Conservation (phyloP, 2,329 filamentous ascomycete genomes). For the Alternaria ventricosa region DNA sequence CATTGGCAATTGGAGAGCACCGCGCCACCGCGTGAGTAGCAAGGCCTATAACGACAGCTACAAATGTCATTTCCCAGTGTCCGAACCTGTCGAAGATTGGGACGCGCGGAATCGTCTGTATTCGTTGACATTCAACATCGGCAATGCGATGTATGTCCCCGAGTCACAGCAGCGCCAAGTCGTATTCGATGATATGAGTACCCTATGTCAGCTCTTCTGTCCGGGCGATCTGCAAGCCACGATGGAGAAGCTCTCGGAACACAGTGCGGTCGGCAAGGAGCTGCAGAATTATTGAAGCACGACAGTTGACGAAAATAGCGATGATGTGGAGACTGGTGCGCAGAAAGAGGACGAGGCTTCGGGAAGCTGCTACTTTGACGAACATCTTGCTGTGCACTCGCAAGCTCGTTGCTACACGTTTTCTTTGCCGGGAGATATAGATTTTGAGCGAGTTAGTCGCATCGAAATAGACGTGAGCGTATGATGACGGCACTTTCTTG, state of each 20-base stretch:
- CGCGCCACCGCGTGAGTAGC: fast-evolving
- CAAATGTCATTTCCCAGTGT: fast-evolving
- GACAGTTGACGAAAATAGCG: neutral
- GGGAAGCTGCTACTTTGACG: neutral
- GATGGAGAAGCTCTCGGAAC: neutral
- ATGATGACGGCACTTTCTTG: neutral
- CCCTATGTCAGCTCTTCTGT: neutral
- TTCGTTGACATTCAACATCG: neutral
- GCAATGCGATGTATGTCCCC: neutral
- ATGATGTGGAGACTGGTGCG: neutral
- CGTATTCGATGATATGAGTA: neutral
- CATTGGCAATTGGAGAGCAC: neutral
- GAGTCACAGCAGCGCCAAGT: neutral
- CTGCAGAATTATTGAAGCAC: too few species aligned
- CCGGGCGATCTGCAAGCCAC: neutral
- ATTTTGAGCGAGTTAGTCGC: too few species aligned
- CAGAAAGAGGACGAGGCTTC: neutral
- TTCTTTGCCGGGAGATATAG: too few species aligned
- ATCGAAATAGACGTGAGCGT: neutral
- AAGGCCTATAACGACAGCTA: neutral
- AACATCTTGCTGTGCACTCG: neutral
- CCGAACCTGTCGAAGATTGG: neutral
- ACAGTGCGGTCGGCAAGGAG: neutral
- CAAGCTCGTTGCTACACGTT: neutral
- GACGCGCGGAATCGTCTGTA: neutral